Conservation (phyloP, 306 rosid genomes). For the Rosa multiflora region DNA sequence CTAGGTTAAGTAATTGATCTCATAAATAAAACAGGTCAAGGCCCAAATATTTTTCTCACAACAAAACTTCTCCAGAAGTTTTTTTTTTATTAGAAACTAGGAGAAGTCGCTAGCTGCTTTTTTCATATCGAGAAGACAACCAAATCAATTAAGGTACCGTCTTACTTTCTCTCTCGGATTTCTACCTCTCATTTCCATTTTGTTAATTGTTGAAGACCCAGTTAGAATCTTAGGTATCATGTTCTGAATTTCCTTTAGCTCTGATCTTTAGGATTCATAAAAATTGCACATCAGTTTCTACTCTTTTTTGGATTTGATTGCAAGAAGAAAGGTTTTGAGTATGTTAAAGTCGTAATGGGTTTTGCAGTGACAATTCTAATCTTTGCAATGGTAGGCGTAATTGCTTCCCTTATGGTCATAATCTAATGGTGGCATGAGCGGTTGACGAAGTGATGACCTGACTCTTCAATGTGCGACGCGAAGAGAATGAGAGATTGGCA, state of each 20-base stretch:
- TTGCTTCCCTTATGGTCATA: constrained; percentile 35
- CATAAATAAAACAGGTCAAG: too few relatives aligned
- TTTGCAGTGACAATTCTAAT: constrained; percentile 30
- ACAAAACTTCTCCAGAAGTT: too few relatives aligned
- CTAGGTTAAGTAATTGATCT: too few relatives aligned
- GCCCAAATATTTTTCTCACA: too few relatives aligned
- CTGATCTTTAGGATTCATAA: background rate
- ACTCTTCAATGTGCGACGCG: too few relatives aligned
- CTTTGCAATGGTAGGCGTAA: constrained; percentile 31
- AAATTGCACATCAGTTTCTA: constrained; percentile 13
- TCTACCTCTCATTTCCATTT: background rate
- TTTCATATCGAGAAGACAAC: too few relatives aligned
- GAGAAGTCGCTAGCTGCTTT: too few relatives aligned
- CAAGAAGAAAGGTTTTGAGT: background rate
- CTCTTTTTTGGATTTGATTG: constrained; percentile 3
- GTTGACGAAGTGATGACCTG: too few relatives aligned
- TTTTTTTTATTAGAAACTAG: too few relatives aligned
- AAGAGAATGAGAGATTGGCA: too few relatives aligned
- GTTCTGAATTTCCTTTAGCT: background rate
- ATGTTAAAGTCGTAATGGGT: constrained; percentile 15
- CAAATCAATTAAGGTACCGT: background rate
- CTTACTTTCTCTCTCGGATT: background rate
- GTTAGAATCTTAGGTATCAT: background rate
- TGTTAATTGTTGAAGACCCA: background rate
- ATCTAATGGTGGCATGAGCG: constrained; percentile 5